phyloP scores from a whole-genome alignment of 768 basidiomycete species.

The Gyrodon lividus region DNA sequence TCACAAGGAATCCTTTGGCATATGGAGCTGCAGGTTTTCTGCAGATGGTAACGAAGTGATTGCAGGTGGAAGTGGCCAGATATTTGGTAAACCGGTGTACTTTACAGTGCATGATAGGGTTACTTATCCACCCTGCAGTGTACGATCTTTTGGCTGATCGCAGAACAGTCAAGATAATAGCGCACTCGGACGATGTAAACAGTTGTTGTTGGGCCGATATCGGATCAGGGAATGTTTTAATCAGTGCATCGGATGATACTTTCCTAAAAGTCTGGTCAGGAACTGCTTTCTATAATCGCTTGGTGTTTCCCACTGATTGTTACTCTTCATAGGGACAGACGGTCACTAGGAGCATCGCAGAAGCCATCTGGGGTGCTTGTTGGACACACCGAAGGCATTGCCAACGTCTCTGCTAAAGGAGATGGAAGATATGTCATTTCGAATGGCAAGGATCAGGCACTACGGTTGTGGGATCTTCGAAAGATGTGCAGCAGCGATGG shows the following conservation, averaged over 20 bases:
- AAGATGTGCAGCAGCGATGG: constrained; percentile 82
- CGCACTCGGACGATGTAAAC: constrained; percentile 90
- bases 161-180: constrained; percentile 81
- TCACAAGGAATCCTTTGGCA: constrained; percentile 57
- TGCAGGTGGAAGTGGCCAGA: constrained; percentile 83
- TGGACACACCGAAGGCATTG: constrained; percentile 95
- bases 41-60: constrained; percentile 95
- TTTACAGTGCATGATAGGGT: not conserved
- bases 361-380: constrained; percentile 92
- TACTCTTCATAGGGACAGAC: constrained; percentile 44
- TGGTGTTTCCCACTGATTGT: not conserved
- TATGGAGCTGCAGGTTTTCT: constrained; percentile 95
- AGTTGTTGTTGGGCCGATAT: constrained; percentile 96
- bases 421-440: constrained; percentile 95
- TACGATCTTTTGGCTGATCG: constrained; percentile 85
- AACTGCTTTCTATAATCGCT: not conserved
- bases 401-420: constrained; percentile 92
- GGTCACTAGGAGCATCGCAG: constrained; percentile 44
- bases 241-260: constrained; percentile 93
- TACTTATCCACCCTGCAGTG: constrained; percentile 44
- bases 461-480: constrained; percentile 90
- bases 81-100: constrained; percentile 54
- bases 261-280: constrained; percentile 94
- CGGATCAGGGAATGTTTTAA: constrained; percentile 87
- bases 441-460: constrained; percentile 93